Conservation (phyloP, 768 basidiomycete genomes). For the Xerocomus potaroensis region DNA sequence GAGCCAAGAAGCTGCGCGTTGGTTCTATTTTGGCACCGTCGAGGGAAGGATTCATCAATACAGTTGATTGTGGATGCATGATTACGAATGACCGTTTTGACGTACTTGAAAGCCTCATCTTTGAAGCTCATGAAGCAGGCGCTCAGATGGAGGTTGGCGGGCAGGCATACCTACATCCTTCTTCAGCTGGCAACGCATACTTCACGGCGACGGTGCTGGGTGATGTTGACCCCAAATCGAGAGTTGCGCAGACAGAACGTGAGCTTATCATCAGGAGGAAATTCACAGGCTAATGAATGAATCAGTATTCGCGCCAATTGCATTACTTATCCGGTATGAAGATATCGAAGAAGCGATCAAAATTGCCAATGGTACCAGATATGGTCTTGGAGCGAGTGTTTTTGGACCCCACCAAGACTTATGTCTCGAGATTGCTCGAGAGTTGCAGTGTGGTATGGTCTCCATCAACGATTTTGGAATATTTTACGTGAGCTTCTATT, state of each 20-base stretch:
- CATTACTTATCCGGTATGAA: slow-evolving; percentile 80
- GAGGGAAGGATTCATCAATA: slow-evolving; percentile 63
- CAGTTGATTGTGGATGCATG: slow-evolving; percentile 87
- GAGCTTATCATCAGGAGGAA: slow-evolving; percentile 6
- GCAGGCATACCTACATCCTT: slow-evolving; percentile 56
- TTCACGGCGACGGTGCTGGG: slow-evolving; percentile 87
- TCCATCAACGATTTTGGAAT: slow-evolving; percentile 93
- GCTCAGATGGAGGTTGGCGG: slow-evolving; percentile 66
- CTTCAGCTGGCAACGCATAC: slow-evolving; percentile 70
- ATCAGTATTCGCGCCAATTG: slow-evolving; percentile 90
- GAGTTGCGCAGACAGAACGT: slow-evolving; percentile 80
- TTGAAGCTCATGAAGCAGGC: slow-evolving; percentile 64
- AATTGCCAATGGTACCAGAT: slow-evolving; percentile 84
- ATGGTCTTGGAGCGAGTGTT: slow-evolving; percentile 90
- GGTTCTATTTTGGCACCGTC: slow-evolving; percentile 69
- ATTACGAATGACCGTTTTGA: slow-evolving; percentile 71
- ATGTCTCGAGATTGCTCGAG: slow-evolving; percentile 75
- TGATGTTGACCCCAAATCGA: slow-evolving; percentile 64
- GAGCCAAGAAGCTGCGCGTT: slow-evolving; percentile 64
- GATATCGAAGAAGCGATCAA: slow-evolving; percentile 79
- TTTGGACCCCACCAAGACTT: slow-evolving; percentile 83
- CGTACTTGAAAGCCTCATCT: slow-evolving; percentile 63
- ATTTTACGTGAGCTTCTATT: slow-evolving; percentile 60
- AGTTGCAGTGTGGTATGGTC: slow-evolving; percentile 94
- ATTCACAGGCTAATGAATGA: slow-evolving; percentile 9